Evolutionary conservation across 2,329 filamentous ascomycete species (phyloP).

Genomic region (Cladosporium sp.): DNA sequence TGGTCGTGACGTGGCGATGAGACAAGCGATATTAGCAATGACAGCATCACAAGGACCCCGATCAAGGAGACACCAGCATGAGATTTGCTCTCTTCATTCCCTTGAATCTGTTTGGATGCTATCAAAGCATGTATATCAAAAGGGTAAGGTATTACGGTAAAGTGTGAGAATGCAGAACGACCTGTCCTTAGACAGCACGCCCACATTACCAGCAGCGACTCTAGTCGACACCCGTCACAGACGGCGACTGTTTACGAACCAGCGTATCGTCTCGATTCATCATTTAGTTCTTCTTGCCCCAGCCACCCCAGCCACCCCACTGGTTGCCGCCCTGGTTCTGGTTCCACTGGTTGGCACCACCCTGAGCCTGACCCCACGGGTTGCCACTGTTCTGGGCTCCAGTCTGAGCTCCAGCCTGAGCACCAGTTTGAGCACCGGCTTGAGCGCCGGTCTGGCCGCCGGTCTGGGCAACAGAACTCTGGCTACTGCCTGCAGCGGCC

Average conservation of each 20-base stretch:
- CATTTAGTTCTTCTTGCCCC: slow-evolving; percentile 9
- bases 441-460: background rate
- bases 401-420: background rate
- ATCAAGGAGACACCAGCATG: too few relatives aligned
- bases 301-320: background rate
- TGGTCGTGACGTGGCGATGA: too few relatives aligned
- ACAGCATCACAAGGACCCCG: too few relatives aligned
- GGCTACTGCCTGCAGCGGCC: background rate
- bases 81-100: too few relatives aligned
- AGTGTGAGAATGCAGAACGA: background rate
- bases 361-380: slow-evolving; percentile 1
- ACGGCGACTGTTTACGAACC: background rate
- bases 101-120: background rate
- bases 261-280: background rate
- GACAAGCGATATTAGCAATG: too few relatives aligned
- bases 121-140: background rate
- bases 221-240: background rate
- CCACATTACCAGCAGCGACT: background rate
- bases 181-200: background rate
- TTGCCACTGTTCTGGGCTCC: background rate
- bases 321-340: background rate
- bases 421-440: background rate
- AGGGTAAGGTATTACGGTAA: background rate
- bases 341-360: background rate
- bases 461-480: background rate